phyloP scores from a whole-genome alignment of 2,329 filamentous ascomycete species.

The Hypoxylon sp. region DNA sequence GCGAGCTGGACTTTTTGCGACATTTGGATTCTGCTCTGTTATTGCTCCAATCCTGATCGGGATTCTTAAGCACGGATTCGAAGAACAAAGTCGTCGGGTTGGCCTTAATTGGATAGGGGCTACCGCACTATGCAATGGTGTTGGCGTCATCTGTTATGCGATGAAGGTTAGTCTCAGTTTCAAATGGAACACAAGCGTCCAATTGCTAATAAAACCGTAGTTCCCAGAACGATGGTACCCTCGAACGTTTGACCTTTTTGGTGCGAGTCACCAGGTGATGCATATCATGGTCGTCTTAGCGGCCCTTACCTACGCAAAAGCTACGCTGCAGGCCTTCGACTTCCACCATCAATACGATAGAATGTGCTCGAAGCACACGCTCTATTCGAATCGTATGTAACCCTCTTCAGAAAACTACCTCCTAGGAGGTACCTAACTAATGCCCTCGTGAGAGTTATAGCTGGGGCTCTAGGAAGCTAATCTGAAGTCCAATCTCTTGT shows the following conservation, averaged over 20 bases:
- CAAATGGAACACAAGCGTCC: neutral
- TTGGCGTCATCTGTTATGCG: slow-evolving; percentile 58
- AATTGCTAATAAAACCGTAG: slow-evolving; percentile 44
- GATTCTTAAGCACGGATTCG: slow-evolving; percentile 52
- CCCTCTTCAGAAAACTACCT: neutral
- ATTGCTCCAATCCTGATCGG: slow-evolving; percentile 60
- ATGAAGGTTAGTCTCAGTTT: slow-evolving; percentile 47
- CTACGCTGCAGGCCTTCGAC: slow-evolving; percentile 56
- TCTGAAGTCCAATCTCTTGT: slow-evolving; percentile 61
- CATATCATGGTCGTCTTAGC: slow-evolving; percentile 63
- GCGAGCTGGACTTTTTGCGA: slow-evolving; percentile 59
- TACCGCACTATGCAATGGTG: slow-evolving; percentile 57
- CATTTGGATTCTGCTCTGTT: slow-evolving; percentile 58
- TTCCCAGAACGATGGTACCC: slow-evolving; percentile 62
- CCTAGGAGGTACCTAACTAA: too few species aligned
- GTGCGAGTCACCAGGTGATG: slow-evolving; percentile 65
- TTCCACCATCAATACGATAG: slow-evolving; percentile 48
- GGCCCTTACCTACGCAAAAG: slow-evolving; percentile 56
- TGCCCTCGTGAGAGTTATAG: neutral
- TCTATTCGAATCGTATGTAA: neutral
- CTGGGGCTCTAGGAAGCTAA: slow-evolving; percentile 51
- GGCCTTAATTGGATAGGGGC: slow-evolving; percentile 58
- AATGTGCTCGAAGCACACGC: neutral
- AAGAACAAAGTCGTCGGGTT: slow-evolving; percentile 57
- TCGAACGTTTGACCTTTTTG: slow-evolving; percentile 61